phyloP scores from a whole-genome alignment of 2,329 filamentous ascomycete genomes.

The Ceratocystis cacaofunesta region DNA sequence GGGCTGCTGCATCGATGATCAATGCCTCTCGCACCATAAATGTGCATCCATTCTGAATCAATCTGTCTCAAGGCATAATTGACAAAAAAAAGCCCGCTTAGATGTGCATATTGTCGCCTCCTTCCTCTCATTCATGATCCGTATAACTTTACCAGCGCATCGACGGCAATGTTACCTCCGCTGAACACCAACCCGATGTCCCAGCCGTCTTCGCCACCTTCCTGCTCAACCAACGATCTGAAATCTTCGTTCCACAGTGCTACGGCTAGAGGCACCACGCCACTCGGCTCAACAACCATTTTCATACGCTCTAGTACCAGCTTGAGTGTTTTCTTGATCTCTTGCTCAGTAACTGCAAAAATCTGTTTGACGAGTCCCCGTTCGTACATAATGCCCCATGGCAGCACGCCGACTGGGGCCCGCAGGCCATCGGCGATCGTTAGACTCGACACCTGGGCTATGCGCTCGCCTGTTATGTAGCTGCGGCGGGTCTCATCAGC shows the following conservation, averaged over 20 bases:
- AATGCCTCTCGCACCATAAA: neutral
- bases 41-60: neutral
- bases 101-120: neutral
- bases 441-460: conserved; percentile 54
- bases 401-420: conserved; percentile 61
- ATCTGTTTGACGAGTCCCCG: conserved; percentile 53
- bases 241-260: conserved; percentile 80
- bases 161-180: conserved; percentile 44
- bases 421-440: conserved; percentile 83
- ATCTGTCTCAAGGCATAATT: neutral
- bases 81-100: neutral
- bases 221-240: conserved; percentile 49
- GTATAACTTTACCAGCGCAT: conserved; percentile 39
- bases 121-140: conserved; percentile 15
- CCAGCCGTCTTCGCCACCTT: conserved; percentile 62
- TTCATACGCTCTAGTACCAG: conserved; percentile 80
- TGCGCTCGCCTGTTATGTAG: conserved; percentile 45
- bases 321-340: conserved; percentile 63
- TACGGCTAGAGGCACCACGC: conserved; percentile 70
- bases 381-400: conserved; percentile 66
- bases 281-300: conserved; percentile 77
- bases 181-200: conserved; percentile 46
- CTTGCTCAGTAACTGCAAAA: conserved; percentile 60
- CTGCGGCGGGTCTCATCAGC: conserved; percentile 71
- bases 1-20: neutral